These are phyloP conservation scores for Eucalyptus cloeziana DNA, from an alignment of 345 rosid genomes.

Conservation along the genomic window DNA sequence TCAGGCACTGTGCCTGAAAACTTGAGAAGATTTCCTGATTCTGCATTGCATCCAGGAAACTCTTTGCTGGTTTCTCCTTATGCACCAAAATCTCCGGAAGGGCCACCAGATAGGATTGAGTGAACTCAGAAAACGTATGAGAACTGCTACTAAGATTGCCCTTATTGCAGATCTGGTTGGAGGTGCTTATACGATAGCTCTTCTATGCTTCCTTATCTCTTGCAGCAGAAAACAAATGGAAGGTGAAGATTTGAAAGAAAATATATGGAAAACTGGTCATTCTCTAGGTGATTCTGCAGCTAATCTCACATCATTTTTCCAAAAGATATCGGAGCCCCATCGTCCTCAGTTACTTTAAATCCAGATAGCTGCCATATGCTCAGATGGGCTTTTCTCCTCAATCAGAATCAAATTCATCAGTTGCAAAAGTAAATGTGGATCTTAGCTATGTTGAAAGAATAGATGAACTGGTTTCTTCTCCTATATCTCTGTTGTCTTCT, in stretches of 20 bases:
- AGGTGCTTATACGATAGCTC: constrained; percentile 21
- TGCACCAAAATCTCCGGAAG: constrained; percentile 20
- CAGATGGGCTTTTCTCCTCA: neutral
- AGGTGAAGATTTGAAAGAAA: constrained; percentile 14
- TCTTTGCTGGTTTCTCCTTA: constrained; percentile 30
- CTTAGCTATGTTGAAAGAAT: constrained; percentile 8
- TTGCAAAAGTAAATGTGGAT: constrained; percentile 11
- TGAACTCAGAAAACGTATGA: constrained; percentile 13
- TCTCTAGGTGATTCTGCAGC: constrained; percentile 24
- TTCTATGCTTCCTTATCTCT: constrained; percentile 26
- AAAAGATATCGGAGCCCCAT: constrained; percentile 13
- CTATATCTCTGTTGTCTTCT: constrained; percentile 36
- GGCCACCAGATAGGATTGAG: constrained; percentile 10
- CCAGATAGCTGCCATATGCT: constrained; percentile 13
- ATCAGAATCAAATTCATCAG: constrained; percentile 18
- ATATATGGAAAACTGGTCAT: constrained; percentile 8
- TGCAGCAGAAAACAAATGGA: constrained; percentile 8
- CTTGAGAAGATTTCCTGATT: constrained; percentile 56
- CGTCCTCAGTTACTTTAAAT: neutral
- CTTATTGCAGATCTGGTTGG: constrained; percentile 56
- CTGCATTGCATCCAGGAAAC: constrained; percentile 83
- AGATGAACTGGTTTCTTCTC: constrained; percentile 36
- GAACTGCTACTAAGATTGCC: constrained; percentile 29
- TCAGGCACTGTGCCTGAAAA: constrained; percentile 63
- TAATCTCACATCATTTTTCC: constrained; percentile 11